Conservation (phyloP, 1,284 basidiomycete species). For the Pseudozyma sp. region DNA sequence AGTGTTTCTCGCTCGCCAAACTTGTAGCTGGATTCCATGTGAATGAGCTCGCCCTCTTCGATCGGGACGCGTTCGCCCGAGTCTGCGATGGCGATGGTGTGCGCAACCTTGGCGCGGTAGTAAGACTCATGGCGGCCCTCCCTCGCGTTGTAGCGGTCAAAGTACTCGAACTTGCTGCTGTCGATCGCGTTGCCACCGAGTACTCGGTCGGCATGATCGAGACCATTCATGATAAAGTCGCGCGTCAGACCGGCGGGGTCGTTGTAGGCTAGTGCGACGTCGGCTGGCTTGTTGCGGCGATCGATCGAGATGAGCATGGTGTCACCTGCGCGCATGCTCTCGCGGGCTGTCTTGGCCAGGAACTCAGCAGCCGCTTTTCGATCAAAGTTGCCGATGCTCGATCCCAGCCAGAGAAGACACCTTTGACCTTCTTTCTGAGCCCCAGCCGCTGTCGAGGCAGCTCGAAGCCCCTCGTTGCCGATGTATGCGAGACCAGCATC, state of each 20-base stretch:
- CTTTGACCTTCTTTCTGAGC: conserved; percentile 41
- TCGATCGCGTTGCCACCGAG: conserved; percentile 72
- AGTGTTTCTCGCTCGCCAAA: conserved; percentile 83
- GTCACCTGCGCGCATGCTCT: conserved; percentile 75
- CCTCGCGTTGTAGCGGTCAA: conserved; percentile 78
- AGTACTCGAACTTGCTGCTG: conserved; percentile 83
- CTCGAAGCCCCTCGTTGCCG: conserved; percentile 70
- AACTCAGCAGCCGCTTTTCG: conserved; percentile 78
- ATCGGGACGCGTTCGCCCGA: conserved; percentile 41
- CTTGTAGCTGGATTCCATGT: conserved; percentile 90
- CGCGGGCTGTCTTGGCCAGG: conserved; percentile 77
- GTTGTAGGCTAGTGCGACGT: conserved; percentile 77
- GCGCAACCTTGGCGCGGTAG: conserved; percentile 77
- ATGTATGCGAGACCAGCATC: conserved; percentile 78
- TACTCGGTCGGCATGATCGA: conserved; percentile 74
- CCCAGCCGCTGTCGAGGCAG: conserved; percentile 36
- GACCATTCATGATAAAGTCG: conserved; percentile 90
- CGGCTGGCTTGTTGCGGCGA: conserved; percentile 77
- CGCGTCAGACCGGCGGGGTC: conserved; percentile 76
- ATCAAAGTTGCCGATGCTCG: conserved; percentile 91
- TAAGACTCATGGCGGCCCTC: conserved; percentile 88
- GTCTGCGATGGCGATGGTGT: conserved; percentile 73
- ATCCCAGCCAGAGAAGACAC: conserved; percentile 86
- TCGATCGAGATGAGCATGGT: conserved; percentile 82
- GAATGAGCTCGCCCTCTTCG: conserved; percentile 78